Base-by-base conservation (phyloP, 1,284 basidiomycete species). In the Cutaneotrichosporon dermatis region DNA sequence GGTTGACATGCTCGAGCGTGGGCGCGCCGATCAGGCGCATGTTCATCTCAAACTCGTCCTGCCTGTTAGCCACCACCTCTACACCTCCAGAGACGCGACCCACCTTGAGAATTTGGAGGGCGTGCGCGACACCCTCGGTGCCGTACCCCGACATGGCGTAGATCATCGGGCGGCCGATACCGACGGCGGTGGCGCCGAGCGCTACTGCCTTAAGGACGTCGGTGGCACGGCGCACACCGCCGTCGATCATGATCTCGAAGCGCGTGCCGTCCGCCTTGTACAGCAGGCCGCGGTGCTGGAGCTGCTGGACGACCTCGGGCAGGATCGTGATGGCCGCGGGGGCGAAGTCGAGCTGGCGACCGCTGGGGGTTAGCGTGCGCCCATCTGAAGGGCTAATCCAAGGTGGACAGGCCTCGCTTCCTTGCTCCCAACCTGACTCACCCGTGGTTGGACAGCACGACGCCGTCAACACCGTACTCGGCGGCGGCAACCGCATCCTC, bases 1-100 rank as follows among this genome's bases (percentile, higher is more conserved):
- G 89, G 0, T 86, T 85, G 57, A 96, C 80, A 57, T 95, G 89
- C 51, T 83, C 82, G 55, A 96, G 76, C 0, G 83, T 88, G 1
- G 83, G 84, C 0, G 92, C 92, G 6, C 93, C 93, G 34, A 97
- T 79, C 6, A 95, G 81, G 16, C 91, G 86, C 84, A 95, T 84
- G 77, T 90, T 91, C 88, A 92, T 95, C 80, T 92, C 89, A 69
- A 97, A 91, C 77, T 97, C 92, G 67, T 93, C 90, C 88, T 94
- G 61, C 25, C 25, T 25, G 25, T 25, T 25, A 25, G 25, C 25
- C 25, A 25, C 25, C 25, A 25, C 25, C 25, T 25, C 25, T 25
- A 25, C 25, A 25, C 25, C 25, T 25, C 25, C 25, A 25, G 25
- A 25, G 25, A 25, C 25, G 25, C 25, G 25, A 25, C 25, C 25